These are phyloP conservation scores for Scheffersomyces segobiensis DNA, from an alignment of 1,139 yeast species.

Conservation along the genomic window DNA sequence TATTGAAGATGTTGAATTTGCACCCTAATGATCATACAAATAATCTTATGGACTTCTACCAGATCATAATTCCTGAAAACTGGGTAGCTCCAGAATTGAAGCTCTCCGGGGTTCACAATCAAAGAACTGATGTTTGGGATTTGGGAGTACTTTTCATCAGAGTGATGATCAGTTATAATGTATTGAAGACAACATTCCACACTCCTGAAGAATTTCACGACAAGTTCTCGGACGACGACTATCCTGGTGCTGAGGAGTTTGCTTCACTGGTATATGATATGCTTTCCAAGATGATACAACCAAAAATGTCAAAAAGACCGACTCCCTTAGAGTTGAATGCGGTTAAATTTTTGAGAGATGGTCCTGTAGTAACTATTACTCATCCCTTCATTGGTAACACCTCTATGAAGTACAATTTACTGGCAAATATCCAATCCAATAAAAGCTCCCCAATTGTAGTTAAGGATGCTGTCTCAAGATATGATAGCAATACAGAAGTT, in stretches of 20 bases:
- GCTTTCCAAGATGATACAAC: conserved; percentile 62
- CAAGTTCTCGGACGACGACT: conserved; percentile 35
- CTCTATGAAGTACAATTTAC: conserved; percentile 18
- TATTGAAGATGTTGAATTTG: conserved; percentile 57
- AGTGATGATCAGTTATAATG: conserved; percentile 59
- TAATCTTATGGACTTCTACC: conserved; percentile 11
- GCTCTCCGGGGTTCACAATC: conserved; percentile 48
- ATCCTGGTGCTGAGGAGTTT: conserved; percentile 32
- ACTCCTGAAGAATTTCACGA: conserved; percentile 65
- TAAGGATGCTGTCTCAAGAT: background rate
- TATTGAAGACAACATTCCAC: conserved; percentile 47
- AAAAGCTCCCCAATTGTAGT: background rate
- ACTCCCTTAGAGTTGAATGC: conserved; percentile 84
- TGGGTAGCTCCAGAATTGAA: conserved; percentile 84
- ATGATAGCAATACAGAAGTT: background rate
- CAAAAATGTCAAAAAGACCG: conserved; percentile 70
- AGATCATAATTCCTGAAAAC: conserved; percentile 20
- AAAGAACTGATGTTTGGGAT: conserved; percentile 92
- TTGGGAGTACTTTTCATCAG: conserved; percentile 78
- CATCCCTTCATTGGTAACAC: conserved; percentile 13
- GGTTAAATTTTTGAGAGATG: conserved; percentile 75
- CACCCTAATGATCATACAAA: conserved; percentile 40
- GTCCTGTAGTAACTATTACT: conserved; percentile 34
- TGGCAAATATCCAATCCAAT: conserved; percentile 2
- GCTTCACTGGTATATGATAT: conserved; percentile 58